Percentiles rank a stretch among this genome's conserved stretches.
These are phyloP conservation scores for Piper betle DNA, from an alignment of 164 flowering plant species.

Conservation along the genomic window DNA sequence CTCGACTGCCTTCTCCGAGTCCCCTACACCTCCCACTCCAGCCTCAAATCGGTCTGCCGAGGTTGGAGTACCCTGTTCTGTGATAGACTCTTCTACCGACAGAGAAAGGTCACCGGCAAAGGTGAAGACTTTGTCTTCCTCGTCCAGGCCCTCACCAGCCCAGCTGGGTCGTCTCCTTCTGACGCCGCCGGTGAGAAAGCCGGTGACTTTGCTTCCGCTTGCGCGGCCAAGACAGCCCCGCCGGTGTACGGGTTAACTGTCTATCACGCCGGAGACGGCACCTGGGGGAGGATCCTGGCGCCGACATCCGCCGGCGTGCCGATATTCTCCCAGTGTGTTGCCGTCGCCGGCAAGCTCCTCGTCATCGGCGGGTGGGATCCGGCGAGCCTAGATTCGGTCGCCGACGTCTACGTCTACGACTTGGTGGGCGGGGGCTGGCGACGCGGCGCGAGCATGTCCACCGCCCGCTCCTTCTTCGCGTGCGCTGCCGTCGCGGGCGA, in stretches of 20 bases:
- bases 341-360: conserved; percentile 14
- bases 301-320: conserved; percentile 9
- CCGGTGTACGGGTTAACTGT: conserved; percentile 16
- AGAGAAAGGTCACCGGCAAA: conserved; percentile 5
- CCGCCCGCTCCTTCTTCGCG: conserved; percentile 22
- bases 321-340: conserved; percentile 23
- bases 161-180: conserved; percentile 4
- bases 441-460: conserved; percentile 14
- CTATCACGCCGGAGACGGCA: conserved; percentile 5
- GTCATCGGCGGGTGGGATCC: conserved; percentile 33
- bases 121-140: conserved; percentile 22
- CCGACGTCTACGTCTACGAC: conserved; percentile 16
- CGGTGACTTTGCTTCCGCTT: background rate
- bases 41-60: conserved; percentile 16
- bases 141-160: conserved; percentile 19
- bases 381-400: conserved; percentile 15
- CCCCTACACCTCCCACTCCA: conserved; percentile 13
- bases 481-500: conserved; percentile 9
- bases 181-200: conserved; percentile 3
- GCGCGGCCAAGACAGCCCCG: background rate
- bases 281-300: conserved; percentile 12
- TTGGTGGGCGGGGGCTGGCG: conserved; percentile 13
- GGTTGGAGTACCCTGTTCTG: conserved; percentile 14
- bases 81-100: conserved; percentile 5
- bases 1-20: conserved; percentile 20